Evolutionary conservation across 208 protist genomes (phyloP).

Genomic region (Wallacemonas rigidus): DNA sequence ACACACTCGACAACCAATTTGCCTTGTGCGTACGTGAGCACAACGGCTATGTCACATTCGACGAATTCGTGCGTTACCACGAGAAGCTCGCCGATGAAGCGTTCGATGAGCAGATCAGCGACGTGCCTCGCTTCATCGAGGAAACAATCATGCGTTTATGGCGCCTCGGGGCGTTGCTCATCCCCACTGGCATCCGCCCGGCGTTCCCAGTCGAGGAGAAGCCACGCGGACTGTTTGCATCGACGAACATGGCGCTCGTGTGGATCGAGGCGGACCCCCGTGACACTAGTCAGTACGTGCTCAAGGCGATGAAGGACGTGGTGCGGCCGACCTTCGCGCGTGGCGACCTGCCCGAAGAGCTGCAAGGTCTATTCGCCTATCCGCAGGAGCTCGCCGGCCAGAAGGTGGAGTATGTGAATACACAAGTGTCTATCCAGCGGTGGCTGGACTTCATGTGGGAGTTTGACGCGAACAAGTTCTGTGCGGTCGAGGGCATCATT

Average conservation of each 20-base stretch:
- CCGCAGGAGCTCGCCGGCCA: slow-evolving; percentile 69
- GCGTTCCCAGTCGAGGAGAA: slow-evolving; percentile 37
- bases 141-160: slow-evolving; percentile 69
- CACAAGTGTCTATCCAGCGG: slow-evolving; percentile 64
- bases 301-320: slow-evolving; percentile 67
- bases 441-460: slow-evolving; percentile 88
- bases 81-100: slow-evolving; percentile 78
- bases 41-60: slow-evolving; percentile 63
- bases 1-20: slow-evolving; percentile 69
- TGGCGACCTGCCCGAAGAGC: slow-evolving; percentile 69
- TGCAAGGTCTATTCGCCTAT: slow-evolving; percentile 86
- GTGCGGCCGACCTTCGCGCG: slow-evolving; percentile 79
- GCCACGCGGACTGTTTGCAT: slow-evolving; percentile 63
- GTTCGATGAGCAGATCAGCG: slow-evolving; percentile 48
- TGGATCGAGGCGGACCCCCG: slow-evolving; percentile 44
- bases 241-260: slow-evolving; percentile 73
- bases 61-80: slow-evolving; percentile 83
- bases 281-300: slow-evolving; percentile 25
- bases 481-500: slow-evolving; percentile 67
- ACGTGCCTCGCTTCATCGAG: slow-evolving; percentile 60
- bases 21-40: slow-evolving; percentile 45
- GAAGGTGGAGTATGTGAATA: slow-evolving; percentile 50
- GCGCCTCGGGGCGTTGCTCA: slow-evolving; percentile 72
- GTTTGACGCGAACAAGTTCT: slow-evolving; percentile 68
- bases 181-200: slow-evolving; percentile 76